A percentile compares a stretch with the other conserved stretches of the same genome.
These are phyloP conservation scores for Bretschneidera sinensis DNA, from an alignment of 345 rosid genomes.

Conservation along the genomic window DNA sequence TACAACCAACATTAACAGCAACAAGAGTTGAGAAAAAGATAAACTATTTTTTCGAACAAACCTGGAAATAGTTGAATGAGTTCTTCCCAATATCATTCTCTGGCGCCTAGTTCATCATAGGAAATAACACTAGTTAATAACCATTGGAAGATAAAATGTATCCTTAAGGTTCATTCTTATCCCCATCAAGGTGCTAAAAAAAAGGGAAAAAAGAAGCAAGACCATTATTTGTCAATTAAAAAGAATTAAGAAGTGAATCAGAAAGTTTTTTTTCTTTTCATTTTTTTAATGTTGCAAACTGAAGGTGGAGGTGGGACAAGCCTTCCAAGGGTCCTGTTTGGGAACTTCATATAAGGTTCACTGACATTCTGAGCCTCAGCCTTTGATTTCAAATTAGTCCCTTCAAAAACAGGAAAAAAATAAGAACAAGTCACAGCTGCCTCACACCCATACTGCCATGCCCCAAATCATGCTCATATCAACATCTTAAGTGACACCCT, in stretches of 20 bases:
- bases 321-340: too few relatives aligned
- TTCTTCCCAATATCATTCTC: conserved; percentile 89
- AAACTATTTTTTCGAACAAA: conserved; percentile 24
- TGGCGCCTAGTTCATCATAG: conserved; percentile 49
- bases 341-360: too few relatives aligned
- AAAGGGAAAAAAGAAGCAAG: not conserved
- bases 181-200: not conserved
- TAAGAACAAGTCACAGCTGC: not conserved
- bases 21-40: not conserved
- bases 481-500: too few relatives aligned
- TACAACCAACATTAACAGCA: too few relatives aligned
- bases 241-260: not conserved
- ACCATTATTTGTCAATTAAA: not conserved
- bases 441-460: not conserved
- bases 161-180: too few relatives aligned
- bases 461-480: too few relatives aligned
- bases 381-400: too few relatives aligned
- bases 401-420: too few relatives aligned
- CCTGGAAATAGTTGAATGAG: conserved; percentile 96
- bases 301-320: too few relatives aligned
- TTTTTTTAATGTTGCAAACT: too few relatives aligned
- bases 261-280: not conserved
- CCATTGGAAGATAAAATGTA: too few relatives aligned
- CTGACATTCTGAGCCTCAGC: not conserved
- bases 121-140: not conserved